Percentiles rank a stretch among this genome's conserved stretches.
phyloP scores from a whole-genome alignment of 1,284 basidiomycete species.

The Cutaneotrichosporon dermatis region DNA sequence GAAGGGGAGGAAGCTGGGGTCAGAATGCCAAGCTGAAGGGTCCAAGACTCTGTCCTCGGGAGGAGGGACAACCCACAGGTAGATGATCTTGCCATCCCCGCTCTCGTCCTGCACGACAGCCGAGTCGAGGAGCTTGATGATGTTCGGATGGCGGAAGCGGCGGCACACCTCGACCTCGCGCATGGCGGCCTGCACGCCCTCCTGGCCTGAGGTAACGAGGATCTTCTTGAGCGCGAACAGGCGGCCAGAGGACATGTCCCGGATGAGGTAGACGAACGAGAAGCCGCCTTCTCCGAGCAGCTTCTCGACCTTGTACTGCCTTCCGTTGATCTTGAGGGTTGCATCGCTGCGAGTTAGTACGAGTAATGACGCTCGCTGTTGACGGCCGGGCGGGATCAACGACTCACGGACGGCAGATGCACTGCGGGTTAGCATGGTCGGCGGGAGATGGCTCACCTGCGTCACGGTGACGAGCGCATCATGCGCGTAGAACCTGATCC shows the following conservation, averaged over 20 bases:
- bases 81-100: slow-evolving; percentile 84
- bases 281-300: slow-evolving; percentile 92
- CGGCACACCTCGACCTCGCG: slow-evolving; percentile 85
- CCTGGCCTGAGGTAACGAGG: slow-evolving; percentile 68
- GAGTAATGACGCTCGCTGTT: background rate
- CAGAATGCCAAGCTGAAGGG: background rate
- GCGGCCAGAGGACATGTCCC: slow-evolving; percentile 62
- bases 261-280: slow-evolving; percentile 89
- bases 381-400: background rate
- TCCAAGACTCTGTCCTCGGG: background rate
- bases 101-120: slow-evolving; percentile 82
- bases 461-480: slow-evolving; percentile 37
- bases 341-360: slow-evolving; percentile 32
- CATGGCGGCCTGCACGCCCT: slow-evolving; percentile 59
- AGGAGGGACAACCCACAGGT: slow-evolving; percentile 53
- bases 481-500: slow-evolving; percentile 38
- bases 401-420: slow-evolving; percentile 49
- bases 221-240: slow-evolving; percentile 95
- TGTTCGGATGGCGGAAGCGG: slow-evolving; percentile 70
- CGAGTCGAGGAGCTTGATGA: slow-evolving; percentile 61
- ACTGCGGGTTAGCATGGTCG: slow-evolving; percentile 23
- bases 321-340: slow-evolving; percentile 87
- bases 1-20: slow-evolving; percentile 35
- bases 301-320: slow-evolving; percentile 79
- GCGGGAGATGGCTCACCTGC: slow-evolving; percentile 26